phyloP scores from a whole-genome alignment of 2,329 filamentous ascomycete genomes.

The Hymenoscyphus albidus region DNA sequence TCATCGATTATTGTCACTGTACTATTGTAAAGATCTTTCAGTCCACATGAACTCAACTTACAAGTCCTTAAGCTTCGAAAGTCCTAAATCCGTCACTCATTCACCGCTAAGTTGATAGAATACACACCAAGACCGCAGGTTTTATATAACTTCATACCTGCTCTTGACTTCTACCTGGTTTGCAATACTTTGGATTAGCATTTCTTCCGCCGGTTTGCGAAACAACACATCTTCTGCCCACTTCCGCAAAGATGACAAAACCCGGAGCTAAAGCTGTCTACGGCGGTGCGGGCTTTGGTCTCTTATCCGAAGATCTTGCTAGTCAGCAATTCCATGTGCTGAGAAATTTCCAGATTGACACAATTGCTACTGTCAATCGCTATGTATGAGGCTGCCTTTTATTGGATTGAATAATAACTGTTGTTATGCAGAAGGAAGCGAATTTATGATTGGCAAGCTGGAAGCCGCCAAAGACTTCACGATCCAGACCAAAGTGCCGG shows the following conservation, averaged over 20 bases:
- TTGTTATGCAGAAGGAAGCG: constrained; percentile 20
- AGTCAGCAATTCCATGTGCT: constrained; percentile 19
- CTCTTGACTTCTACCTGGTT: no score
- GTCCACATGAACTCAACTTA: no score
- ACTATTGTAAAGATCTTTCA: no score
- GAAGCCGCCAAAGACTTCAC: constrained; percentile 25
- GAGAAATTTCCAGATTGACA: constrained; percentile 24
- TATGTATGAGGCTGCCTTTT: constrained; percentile 20
- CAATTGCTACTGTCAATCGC: constrained; percentile 25
- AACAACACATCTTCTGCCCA: no score
- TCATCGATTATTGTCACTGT: no score
- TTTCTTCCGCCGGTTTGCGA: no score
- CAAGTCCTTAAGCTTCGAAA: no score
- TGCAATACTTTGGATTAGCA: no score
- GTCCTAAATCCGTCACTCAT: no score
- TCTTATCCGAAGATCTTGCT: not conserved
- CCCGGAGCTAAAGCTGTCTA: constrained; percentile 17
- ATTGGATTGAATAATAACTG: not conserved
- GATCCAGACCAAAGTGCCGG: constrained; percentile 30
- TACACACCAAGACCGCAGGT: no score
- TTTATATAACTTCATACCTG: no score
- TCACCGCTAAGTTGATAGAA: no score
- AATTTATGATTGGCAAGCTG: constrained; percentile 22
- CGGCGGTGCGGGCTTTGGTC: constrained; percentile 16
- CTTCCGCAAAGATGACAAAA: constrained; percentile 11